phyloP scores from a whole-genome alignment of 495 filamentous ascomycete species.

The Neurospora cerealis region DNA sequence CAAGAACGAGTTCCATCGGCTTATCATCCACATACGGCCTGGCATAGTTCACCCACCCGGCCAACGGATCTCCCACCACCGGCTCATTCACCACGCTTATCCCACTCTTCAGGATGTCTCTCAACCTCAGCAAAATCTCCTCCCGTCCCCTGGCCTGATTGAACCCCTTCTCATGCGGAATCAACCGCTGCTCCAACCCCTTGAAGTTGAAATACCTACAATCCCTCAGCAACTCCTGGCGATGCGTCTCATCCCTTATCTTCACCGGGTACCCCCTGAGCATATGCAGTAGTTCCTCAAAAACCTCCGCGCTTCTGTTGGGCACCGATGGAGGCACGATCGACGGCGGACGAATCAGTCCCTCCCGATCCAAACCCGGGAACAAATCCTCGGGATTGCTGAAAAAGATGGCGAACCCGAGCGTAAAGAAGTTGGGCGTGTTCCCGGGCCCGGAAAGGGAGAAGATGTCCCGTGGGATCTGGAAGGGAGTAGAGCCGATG shows the following conservation, averaged over 20 bases:
- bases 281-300: slow-evolving; percentile 74
- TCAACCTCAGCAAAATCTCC: slow-evolving; percentile 74
- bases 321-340: slow-evolving; percentile 76
- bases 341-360: slow-evolving; percentile 80
- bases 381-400: slow-evolving; percentile 69
- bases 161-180: slow-evolving; percentile 66
- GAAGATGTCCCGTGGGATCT: slow-evolving; percentile 84
- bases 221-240: slow-evolving; percentile 69
- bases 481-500: slow-evolving; percentile 77
- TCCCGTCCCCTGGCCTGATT: slow-evolving; percentile 55
- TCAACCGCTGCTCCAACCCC: slow-evolving; percentile 79
- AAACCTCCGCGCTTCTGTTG: slow-evolving; percentile 67
- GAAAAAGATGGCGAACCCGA: slow-evolving; percentile 89
- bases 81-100: slow-evolving; percentile 51
- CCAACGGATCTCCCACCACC: slow-evolving; percentile 22
- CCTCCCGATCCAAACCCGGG: slow-evolving; percentile 69
- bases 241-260: slow-evolving; percentile 69
- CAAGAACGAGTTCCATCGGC: slow-evolving; percentile 64
- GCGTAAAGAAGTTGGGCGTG: slow-evolving; percentile 88
- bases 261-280: slow-evolving; percentile 79
- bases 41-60: slow-evolving; percentile 64
- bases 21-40: slow-evolving; percentile 74
- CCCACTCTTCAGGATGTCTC: slow-evolving; percentile 79
- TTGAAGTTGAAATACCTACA: slow-evolving; percentile 90
- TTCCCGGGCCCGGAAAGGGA: slow-evolving; percentile 58